Conservation (phyloP, 2,329 filamentous ascomycete genomes). For the Chaetomium globosum region DNA sequence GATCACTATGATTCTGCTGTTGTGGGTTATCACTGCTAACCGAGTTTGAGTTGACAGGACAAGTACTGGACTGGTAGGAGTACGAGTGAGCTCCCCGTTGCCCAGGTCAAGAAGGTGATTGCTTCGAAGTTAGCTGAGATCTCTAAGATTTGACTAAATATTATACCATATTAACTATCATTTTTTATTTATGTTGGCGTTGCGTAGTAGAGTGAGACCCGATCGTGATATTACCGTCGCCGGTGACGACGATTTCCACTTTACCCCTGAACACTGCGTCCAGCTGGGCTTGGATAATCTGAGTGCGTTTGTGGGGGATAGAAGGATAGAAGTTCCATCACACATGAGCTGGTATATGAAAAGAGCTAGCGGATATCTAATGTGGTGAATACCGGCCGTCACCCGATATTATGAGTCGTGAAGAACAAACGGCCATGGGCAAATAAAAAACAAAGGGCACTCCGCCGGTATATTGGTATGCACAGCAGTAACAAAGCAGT, state of each 20-base stretch:
- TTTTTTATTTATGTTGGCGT: background rate
- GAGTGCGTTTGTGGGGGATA: background rate
- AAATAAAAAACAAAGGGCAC: background rate
- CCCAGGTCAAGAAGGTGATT: slow-evolving; percentile 59
- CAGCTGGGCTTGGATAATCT: background rate
- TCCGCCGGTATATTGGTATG: too few species aligned
- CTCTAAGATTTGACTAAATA: slow-evolving; percentile 38
- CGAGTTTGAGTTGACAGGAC: slow-evolving; percentile 40
- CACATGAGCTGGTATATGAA: background rate
- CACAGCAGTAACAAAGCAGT: background rate
- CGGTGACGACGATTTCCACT: background rate
- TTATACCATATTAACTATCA: background rate
- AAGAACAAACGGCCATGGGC: background rate
- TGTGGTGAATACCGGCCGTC: background rate
- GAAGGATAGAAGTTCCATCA: background rate
- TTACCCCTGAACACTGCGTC: background rate
- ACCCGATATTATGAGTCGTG: background rate
- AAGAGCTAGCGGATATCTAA: background rate
- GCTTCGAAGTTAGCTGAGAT: slow-evolving; percentile 46
- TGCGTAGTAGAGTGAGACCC: background rate
- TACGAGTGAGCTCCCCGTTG: slow-evolving; percentile 61
- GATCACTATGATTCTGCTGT: background rate
- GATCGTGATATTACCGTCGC: background rate
- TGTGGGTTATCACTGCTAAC: slow-evolving; percentile 1
- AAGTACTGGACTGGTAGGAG: slow-evolving; percentile 66